Conservation (phyloP, 2,329 filamentous ascomycete genomes). For the Ophiobolus disseminans region DNA sequence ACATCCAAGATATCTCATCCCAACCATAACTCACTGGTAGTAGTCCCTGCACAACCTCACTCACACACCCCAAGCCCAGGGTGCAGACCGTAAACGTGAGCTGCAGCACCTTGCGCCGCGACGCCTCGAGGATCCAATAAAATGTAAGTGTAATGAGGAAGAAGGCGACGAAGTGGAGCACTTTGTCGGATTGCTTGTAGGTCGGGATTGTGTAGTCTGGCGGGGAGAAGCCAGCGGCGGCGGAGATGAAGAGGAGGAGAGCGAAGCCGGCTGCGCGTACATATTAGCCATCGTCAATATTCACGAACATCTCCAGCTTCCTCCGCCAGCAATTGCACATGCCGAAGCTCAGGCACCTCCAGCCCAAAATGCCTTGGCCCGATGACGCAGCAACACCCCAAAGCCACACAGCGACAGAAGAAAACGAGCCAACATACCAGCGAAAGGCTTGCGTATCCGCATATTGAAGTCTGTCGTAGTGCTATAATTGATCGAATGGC, state of each 20-base stretch:
- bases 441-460: conserved; percentile 88
- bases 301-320: background rate
- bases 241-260: conserved; percentile 69
- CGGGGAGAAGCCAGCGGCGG: conserved; percentile 74
- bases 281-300: background rate
- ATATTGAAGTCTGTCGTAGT: conserved; percentile 55
- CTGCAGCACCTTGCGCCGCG: conserved; percentile 82
- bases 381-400: conserved; percentile 3
- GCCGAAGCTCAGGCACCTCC: conserved; percentile 18
- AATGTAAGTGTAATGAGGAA: conserved; percentile 86
- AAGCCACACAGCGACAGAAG: background rate
- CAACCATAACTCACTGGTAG: conserved; percentile 61
- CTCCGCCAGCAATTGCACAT: background rate
- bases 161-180: conserved; percentile 86
- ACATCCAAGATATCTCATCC: no score
- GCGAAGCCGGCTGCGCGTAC: conserved; percentile 54
- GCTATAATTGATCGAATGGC: conserved; percentile 18
- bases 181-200: conserved; percentile 81
- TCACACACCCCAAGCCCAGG: conserved; percentile 72
- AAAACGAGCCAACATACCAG: no score
- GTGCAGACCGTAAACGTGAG: conserved; percentile 84
- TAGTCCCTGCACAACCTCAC: conserved; percentile 76
- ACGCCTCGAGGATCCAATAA: conserved; percentile 97
- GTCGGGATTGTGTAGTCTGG: conserved; percentile 56
- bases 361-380: background rate